Evolutionary conservation across 768 basidiomycete species (phyloP).

Genomic region (Phanerodontia chrysosporium): DNA sequence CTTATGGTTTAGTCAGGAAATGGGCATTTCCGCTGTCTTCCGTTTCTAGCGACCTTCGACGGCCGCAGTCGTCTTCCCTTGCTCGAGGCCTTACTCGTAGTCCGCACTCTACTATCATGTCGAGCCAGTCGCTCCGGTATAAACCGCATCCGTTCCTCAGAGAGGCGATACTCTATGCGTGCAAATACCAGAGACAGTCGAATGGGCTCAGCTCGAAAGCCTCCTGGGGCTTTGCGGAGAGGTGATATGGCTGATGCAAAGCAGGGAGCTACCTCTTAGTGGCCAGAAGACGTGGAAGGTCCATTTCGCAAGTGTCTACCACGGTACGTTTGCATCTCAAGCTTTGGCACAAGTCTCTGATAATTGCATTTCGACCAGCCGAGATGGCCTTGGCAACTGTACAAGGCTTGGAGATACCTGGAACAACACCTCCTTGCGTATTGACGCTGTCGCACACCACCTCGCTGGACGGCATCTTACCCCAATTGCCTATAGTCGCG

Average conservation of each 20-base stretch:
- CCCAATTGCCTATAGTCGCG: not conserved
- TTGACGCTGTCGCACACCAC: slow-evolving; percentile 5
- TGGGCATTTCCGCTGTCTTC: no score
- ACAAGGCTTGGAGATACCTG: not conserved
- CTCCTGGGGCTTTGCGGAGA: not conserved
- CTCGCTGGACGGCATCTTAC: not conserved
- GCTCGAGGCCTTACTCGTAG: not conserved
- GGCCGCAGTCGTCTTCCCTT: not conserved
- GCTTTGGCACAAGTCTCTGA: not conserved
- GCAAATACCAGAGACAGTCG: not conserved
- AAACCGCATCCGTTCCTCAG: not conserved
- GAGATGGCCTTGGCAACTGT: slow-evolving; percentile 11
- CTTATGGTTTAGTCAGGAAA: no score
- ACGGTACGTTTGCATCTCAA: not conserved
- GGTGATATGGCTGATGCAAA: not conserved
- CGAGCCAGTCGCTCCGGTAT: not conserved
- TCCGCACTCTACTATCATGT: not conserved
- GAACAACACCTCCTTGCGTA: not conserved
- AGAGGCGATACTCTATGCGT: not conserved
- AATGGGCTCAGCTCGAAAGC: not conserved
- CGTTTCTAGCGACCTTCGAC: not conserved
- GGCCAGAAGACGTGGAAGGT: not conserved
- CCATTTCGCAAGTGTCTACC: not conserved
- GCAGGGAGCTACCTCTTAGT: not conserved
- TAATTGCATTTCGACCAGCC: not conserved